These are phyloP conservation scores for Kewa caespitosa DNA, from an alignment of 179 eudicot species.

Conservation along the genomic window DNA sequence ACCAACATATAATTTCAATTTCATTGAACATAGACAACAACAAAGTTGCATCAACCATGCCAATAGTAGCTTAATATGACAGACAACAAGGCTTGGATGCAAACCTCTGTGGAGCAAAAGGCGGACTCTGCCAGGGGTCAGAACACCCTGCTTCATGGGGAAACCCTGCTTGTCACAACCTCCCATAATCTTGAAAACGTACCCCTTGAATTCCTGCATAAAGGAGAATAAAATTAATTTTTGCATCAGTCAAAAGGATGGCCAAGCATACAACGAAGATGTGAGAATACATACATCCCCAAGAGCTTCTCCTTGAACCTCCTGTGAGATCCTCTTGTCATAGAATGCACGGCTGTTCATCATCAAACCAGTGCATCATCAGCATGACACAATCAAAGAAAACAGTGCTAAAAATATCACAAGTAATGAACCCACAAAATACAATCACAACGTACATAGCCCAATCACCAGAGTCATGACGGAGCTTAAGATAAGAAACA, in stretches of 20 bases:
- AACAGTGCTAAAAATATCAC: no score
- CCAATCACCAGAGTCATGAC: no score
- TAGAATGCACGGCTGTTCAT: conserved; percentile 62
- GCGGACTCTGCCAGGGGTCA: conserved; percentile 82
- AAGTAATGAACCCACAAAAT: no score
- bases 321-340: conserved; percentile 95
- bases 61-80: no score
- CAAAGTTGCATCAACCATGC: no score
- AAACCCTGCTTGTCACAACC: conserved; percentile 94
- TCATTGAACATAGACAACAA: no score
- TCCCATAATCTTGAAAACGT: conserved; percentile 85
- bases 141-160: conserved; percentile 94
- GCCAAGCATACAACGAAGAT: not conserved
- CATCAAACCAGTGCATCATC: not conserved
- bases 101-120: conserved; percentile 73
- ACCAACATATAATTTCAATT: no score
- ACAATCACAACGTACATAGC: no score
- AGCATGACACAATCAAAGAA: not conserved
- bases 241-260: not conserved
- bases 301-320: conserved; percentile 75
- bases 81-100: not conserved
- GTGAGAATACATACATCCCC: conserved; percentile 52
- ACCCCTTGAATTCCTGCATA: conserved; percentile 80
- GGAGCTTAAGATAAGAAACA: not conserved
- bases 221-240: not conserved